These are phyloP conservation scores for Amoebophrya sp. DNA, from an alignment of 169 alveolate genomes.

Conservation along the genomic window DNA sequence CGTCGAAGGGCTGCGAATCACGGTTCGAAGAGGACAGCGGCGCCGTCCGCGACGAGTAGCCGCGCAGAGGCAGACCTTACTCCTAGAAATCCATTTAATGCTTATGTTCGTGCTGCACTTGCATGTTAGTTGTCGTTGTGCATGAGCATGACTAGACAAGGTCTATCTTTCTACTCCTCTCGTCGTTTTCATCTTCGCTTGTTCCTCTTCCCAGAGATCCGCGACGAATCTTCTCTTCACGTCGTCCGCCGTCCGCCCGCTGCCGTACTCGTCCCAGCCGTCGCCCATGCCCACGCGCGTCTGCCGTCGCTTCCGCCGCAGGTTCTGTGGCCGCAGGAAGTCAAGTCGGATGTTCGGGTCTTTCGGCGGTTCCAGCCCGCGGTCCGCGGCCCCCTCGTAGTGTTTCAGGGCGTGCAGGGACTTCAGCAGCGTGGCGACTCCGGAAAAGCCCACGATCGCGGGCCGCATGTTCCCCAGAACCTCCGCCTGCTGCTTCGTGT, in stretches of 20 bases:
- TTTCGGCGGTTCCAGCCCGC: neutral
- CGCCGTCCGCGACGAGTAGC: no score
- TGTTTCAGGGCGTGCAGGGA: neutral
- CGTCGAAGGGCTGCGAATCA: no score
- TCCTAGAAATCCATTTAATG: no score
- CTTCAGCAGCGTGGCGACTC: neutral
- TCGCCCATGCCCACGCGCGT: neutral
- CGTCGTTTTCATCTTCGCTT: no score
- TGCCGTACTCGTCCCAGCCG: neutral
- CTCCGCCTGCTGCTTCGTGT: neutral
- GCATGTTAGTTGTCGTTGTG: no score
- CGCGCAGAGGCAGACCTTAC: no score
- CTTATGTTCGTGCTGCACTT: no score
- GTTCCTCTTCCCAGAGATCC: neutral
- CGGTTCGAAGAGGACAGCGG: no score
- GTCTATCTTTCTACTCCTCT: no score
- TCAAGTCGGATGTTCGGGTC: slow-evolving; percentile 26
- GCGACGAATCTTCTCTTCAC: neutral
- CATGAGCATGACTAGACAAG: no score
- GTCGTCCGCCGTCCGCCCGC: neutral
- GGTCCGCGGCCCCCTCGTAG: neutral
- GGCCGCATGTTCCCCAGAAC: neutral
- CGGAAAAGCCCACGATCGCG: neutral
- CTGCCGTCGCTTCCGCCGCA: neutral
- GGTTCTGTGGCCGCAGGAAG: slow-evolving; percentile 42